These are phyloP conservation scores for Millerozyma acaciae DNA, from an alignment of 805 yeast species.

Conservation along the genomic window DNA sequence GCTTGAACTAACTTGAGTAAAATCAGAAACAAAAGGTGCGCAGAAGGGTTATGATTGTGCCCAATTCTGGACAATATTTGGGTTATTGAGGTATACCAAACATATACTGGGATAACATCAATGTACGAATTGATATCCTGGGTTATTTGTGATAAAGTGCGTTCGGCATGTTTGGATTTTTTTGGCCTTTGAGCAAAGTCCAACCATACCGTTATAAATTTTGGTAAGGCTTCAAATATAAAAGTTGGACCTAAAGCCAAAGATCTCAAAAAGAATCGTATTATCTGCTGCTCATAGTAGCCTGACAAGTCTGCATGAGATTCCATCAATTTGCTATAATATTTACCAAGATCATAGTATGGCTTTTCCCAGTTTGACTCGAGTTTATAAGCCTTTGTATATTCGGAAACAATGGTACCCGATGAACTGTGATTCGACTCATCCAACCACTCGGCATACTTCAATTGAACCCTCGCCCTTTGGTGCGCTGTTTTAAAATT, in stretches of 20 bases:
- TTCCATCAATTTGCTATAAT: constrained; percentile 73
- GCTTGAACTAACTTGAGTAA: constrained; percentile 52
- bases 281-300: constrained; percentile 50
- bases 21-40: constrained; percentile 52
- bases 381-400: constrained; percentile 51
- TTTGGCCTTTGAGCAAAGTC: constrained; percentile 52
- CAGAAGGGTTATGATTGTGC: constrained; percentile 57
- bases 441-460: constrained; percentile 87
- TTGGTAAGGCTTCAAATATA: constrained; percentile 82
- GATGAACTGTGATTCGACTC: constrained; percentile 79
- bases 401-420: constrained; percentile 65
- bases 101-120: constrained; percentile 43
- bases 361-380: constrained; percentile 72
- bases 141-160: constrained; percentile 43
- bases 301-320: constrained; percentile 51
- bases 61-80: constrained; percentile 79
- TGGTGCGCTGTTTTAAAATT: constrained; percentile 14
- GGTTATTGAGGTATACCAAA: constrained; percentile 82
- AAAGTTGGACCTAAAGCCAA: constrained; percentile 60
- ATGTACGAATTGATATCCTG: constrained; percentile 44
- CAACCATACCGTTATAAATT: constrained; percentile 86
- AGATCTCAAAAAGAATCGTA: constrained; percentile 55
- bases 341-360: constrained; percentile 74
- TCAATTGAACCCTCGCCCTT: constrained; percentile 53
- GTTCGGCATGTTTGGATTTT: constrained; percentile 26